Base-by-base conservation (phyloP, 1,139 yeast species). In the Diutina siamensis region DNA sequence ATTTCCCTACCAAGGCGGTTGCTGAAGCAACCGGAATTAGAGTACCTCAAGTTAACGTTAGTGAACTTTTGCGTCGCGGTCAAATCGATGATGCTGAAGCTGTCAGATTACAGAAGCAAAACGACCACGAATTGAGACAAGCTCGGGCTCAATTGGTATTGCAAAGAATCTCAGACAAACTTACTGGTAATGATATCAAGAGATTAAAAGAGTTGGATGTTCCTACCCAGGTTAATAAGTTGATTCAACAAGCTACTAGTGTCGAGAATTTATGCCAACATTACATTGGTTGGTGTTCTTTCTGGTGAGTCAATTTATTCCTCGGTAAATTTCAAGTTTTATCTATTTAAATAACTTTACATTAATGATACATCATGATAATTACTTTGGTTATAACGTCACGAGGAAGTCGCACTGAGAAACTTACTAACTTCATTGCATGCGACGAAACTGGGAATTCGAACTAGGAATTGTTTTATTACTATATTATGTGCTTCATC, bases 271-370 rank as follows among this genome's bases (percentile, higher is more conserved):
- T 94, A 49, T 92, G 98, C 59, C 96, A 88, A 62, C 98, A 92
- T 62, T 94, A 86, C 59, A 85, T 94, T 51, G 99, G 99, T 18
- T 94, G 99, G 98, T 92, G 98, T 65, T 85, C 97, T 0, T 92
- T 89, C 77, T 92, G 98, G 97, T 89, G 51, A 21, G n/a, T n/a
- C n/a, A n/a, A n/a, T n/a, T n/a, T n/a, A n/a, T n/a, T n/a, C n/a
- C n/a, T n/a, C n/a, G n/a, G n/a, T n/a, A n/a, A n/a, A n/a, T n/a
- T n/a, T n/a, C n/a, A n/a, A n/a, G n/a, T n/a, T n/a, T n/a, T n/a
- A n/a, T n/a, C n/a, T n/a, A n/a, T n/a, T n/a, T n/a, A n/a, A n/a
- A n/a, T n/a, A n/a, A n/a, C n/a, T n/a, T n/a, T n/a, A n/a, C n/a
- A n/a, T n/a, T n/a, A n/a, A n/a, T n/a, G n/a, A n/a, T n/a, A n/a